Percentiles rank a stretch among this genome's conserved stretches.
These are phyloP conservation scores for Apiotrichum laibachii DNA, from an alignment of 1,284 basidiomycete species.

Conservation along the genomic window DNA sequence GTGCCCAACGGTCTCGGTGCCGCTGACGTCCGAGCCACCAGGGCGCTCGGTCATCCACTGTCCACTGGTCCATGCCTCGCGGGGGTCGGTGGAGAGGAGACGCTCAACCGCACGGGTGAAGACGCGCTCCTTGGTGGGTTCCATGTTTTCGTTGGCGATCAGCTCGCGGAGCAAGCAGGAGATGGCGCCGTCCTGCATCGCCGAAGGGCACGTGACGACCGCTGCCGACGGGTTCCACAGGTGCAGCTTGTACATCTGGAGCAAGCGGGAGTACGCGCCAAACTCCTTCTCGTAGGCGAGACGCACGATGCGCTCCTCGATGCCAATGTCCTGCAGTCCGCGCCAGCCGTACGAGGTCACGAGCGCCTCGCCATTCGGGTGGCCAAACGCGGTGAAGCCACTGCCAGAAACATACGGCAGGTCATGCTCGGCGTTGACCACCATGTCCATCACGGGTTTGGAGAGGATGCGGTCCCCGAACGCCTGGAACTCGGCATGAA, in stretches of 20 bases:
- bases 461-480: conserved; percentile 13
- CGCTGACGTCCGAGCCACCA: conserved; percentile 72
- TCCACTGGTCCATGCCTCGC: conserved; percentile 65
- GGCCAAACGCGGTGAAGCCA: conserved; percentile 18
- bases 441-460: neutral
- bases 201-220: conserved; percentile 16
- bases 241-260: conserved; percentile 19
- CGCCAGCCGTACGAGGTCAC: conserved; percentile 17
- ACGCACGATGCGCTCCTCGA: conserved; percentile 16
- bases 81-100: conserved; percentile 53
- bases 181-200: conserved; percentile 23
- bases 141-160: neutral
- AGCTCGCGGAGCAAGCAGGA: conserved; percentile 8
- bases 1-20: conserved; percentile 62
- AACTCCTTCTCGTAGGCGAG: conserved; percentile 14
- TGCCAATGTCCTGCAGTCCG: conserved; percentile 17
- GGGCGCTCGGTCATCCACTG: conserved; percentile 84
- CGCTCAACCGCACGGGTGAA: conserved; percentile 11
- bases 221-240: conserved; percentile 12
- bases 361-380: conserved; percentile 14
- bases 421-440: conserved; percentile 21
- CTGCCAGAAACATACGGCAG: conserved; percentile 13
- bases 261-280: conserved; percentile 15
- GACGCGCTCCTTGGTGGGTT: neutral
- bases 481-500: neutral